Evolutionary conservation across 768 basidiomycete species (phyloP).

Genomic region (Glaciozyma antarctica): DNA sequence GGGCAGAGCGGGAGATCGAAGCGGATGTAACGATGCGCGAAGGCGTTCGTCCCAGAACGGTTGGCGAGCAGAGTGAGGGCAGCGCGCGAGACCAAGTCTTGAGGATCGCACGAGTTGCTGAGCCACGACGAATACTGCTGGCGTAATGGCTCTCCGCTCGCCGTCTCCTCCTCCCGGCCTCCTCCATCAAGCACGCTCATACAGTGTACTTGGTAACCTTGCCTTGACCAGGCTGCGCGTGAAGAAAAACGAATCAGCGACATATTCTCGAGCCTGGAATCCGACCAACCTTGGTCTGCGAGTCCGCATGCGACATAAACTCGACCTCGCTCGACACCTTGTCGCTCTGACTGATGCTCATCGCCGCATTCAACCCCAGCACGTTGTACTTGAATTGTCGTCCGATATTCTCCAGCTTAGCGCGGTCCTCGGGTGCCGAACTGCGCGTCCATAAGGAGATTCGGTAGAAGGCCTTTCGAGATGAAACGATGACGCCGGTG

Average conservation of each 20-base stretch:
- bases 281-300: constrained; percentile 14
- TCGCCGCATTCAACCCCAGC: constrained; percentile 51
- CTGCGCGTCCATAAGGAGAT: constrained; percentile 94
- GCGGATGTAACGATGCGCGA: constrained; percentile 30
- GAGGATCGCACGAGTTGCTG: too few species aligned
- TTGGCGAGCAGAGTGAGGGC: too few species aligned
- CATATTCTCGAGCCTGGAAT: too few species aligned
- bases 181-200: too few species aligned
- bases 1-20: constrained; percentile 39
- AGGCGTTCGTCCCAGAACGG: too few species aligned
- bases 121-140: too few species aligned
- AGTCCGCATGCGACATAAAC: constrained; percentile 35
- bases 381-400: constrained; percentile 77
- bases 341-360: constrained; percentile 26
- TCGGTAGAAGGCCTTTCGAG: constrained; percentile 89
- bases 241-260: too few species aligned
- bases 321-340: constrained; percentile 35
- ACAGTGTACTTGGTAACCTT: too few species aligned
- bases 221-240: too few species aligned
- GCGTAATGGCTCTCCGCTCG: too few species aligned
- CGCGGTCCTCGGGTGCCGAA: constrained; percentile 48
- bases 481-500: constrained; percentile 90
- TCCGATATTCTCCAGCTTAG: constrained; percentile 36
- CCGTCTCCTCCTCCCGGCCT: too few species aligned
- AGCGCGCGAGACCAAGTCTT: too few species aligned